Evolutionary conservation across 768 basidiomycete species (phyloP), one percentile per base, ranked within the genome.

Genomic region (Pisolithus albus): DNA sequence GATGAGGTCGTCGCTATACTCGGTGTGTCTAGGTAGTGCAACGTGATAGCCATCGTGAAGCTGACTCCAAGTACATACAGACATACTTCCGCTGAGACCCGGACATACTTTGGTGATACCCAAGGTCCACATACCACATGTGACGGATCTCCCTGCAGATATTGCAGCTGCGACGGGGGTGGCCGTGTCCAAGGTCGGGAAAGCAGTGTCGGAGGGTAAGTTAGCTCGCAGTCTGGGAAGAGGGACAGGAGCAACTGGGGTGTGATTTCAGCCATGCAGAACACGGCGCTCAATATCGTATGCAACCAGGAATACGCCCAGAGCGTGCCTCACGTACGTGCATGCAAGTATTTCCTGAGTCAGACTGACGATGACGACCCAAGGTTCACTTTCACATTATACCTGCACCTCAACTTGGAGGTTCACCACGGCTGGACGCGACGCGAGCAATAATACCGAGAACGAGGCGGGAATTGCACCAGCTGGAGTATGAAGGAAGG

Each of bases 281-380:
- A 86, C 56, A 83, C 83, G 15, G 84, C 73, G 7, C 70, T 88
- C 44, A 88, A 88, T 61, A 78, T 88, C 6, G 86, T 88, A 4
- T 86, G 85, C 59, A 88, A 88, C 61, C 86, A 88, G 61, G 86
- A 87, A 64, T 88, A 88, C 58, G 86, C 86, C 0, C 86, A 88
- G 61, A 83, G 83, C 4, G 84, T 88, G 7, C 81, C 80, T n/a
- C 86, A 88, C 69, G 86, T 86, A 55, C 52, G 79, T 60, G 18
- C 24, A 21, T 38, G 42, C 32, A 45, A 19, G 37, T 40, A 40
- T 15, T 26, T 16, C n/a, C 30, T 34, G 16, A 16, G 6, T 24
- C 39, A 44, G 26, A 54, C 24, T 37, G 16, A 41, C 46, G 42
- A 54, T 18, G n/a, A 19, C 5, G 45, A 44, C 15, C 7, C 52